phyloP scores from a whole-genome alignment of 345 rosid genomes.

The Syzygium jambos region DNA sequence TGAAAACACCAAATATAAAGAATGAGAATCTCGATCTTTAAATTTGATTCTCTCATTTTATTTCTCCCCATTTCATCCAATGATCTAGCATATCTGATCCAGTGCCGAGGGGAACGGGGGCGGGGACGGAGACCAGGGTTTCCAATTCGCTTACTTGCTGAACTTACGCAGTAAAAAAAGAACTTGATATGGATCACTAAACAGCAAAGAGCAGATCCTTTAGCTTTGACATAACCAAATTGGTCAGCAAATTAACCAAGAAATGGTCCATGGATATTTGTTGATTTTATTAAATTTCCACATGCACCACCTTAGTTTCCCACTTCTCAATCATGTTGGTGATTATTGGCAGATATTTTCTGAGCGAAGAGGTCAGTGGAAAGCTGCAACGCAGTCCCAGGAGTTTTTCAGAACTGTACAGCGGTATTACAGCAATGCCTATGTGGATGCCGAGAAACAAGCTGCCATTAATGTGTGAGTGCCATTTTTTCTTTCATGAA shows the following conservation, averaged over 20 bases:
- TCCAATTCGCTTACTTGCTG: not conserved
- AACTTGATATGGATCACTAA: not conserved
- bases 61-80: not conserved
- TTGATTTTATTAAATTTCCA: not conserved
- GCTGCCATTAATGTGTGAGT: conserved; percentile 92
- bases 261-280: not conserved
- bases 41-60: not conserved
- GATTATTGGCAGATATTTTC: conserved; percentile 61
- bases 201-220: not conserved
- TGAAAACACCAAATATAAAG: not conserved
- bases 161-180: not conserved
- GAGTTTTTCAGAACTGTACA: conserved; percentile 81
- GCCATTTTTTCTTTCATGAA: not conserved
- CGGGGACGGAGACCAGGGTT: not conserved
- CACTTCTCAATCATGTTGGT: not conserved
- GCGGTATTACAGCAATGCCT: conserved; percentile 90
- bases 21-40: not conserved
- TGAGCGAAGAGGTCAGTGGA: conserved; percentile 98
- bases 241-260: not conserved
- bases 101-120: not conserved
- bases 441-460: conserved; percentile 89
- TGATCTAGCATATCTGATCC: not conserved
- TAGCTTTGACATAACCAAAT: not conserved
- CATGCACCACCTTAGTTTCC: not conserved
- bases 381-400: conserved; percentile 94